These are phyloP conservation scores for Drechslerella stenobrocha DNA, from an alignment of 2,329 filamentous ascomycete genomes.

Conservation along the genomic window DNA sequence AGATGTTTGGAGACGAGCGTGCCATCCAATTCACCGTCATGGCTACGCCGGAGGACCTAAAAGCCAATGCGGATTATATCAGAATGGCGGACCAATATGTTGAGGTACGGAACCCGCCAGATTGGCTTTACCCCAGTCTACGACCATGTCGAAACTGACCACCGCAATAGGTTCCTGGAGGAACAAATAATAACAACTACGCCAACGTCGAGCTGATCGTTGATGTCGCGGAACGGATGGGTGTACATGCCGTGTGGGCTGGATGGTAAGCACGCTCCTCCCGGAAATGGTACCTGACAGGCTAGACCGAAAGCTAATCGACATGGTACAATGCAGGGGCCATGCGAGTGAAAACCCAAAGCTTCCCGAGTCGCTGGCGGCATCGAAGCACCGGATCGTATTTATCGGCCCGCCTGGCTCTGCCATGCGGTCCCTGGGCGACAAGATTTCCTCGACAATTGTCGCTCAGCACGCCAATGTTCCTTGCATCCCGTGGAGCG, in stretches of 20 bases:
- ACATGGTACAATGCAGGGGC: slow-evolving; percentile 64
- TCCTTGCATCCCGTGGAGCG: slow-evolving; percentile 99
- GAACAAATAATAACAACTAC: slow-evolving; percentile 99
- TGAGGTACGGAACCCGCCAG: slow-evolving; percentile 63
- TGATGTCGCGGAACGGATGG: slow-evolving; percentile 96
- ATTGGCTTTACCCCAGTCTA: slow-evolving; percentile 11
- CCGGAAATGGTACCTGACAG: slow-evolving; percentile 1
- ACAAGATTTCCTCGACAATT: slow-evolving; percentile 99
- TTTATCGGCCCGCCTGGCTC: slow-evolving; percentile 98
- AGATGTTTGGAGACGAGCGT: slow-evolving; percentile 96
- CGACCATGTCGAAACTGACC: slow-evolving; percentile 6
- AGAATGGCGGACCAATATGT: slow-evolving; percentile 99
- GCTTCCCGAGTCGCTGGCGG: slow-evolving; percentile 90
- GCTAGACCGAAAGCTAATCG: neutral
- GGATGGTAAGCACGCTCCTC: slow-evolving; percentile 71
- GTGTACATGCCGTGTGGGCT: slow-evolving; percentile 97
- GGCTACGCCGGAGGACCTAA: slow-evolving; percentile 96
- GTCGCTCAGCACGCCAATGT: slow-evolving; percentile 96
- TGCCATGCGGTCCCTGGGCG: slow-evolving; percentile 96
- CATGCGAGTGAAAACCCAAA: slow-evolving; percentile 99
- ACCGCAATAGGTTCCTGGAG: slow-evolving; percentile 73
- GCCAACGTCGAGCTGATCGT: slow-evolving; percentile 99
- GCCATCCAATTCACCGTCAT: slow-evolving; percentile 99
- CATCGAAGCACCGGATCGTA: slow-evolving; percentile 96
- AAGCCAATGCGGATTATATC: slow-evolving; percentile 98